These are phyloP conservation scores for Fusarium nematophilum DNA, from an alignment of 2,329 filamentous ascomycete genomes.

Conservation along the genomic window DNA sequence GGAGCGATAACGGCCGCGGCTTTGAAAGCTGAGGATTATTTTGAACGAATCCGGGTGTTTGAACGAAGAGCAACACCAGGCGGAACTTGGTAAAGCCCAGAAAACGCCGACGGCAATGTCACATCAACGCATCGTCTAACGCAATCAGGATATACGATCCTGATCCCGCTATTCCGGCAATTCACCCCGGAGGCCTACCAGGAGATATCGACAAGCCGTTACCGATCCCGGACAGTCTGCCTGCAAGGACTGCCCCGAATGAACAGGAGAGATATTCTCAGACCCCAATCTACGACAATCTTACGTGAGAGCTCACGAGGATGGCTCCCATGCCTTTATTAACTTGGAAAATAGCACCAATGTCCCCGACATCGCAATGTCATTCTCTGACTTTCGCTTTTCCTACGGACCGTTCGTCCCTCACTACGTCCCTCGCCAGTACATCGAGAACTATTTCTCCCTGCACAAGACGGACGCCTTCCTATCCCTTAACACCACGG, in stretches of 20 bases:
- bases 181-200: slow-evolving; percentile 58
- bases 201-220: slow-evolving; percentile 59
- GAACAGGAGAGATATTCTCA: slow-evolving; percentile 57
- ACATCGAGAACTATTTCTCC: slow-evolving; percentile 67
- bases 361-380: slow-evolving; percentile 67
- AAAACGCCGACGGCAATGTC: neutral
- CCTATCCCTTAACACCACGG: slow-evolving; percentile 62
- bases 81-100: slow-evolving; percentile 55
- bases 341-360: slow-evolving; percentile 56
- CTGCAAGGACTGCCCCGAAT: slow-evolving; percentile 53
- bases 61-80: slow-evolving; percentile 56
- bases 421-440: slow-evolving; percentile 65
- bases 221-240: slow-evolving; percentile 56
- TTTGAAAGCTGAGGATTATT: slow-evolving; percentile 57
- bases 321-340: neutral
- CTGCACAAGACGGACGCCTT: slow-evolving; percentile 58
- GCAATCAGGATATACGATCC: slow-evolving; percentile 62
- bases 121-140: neutral
- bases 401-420: slow-evolving; percentile 67
- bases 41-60: slow-evolving; percentile 56
- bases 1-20: slow-evolving; percentile 61
- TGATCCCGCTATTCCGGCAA: slow-evolving; percentile 45
- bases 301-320: slow-evolving; percentile 55
- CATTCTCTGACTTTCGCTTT: slow-evolving; percentile 64
- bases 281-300: slow-evolving; percentile 62